Evolutionary conservation across 2,329 filamentous ascomycete genomes (phyloP).

Genomic region (Karstenula rhodostoma): DNA sequence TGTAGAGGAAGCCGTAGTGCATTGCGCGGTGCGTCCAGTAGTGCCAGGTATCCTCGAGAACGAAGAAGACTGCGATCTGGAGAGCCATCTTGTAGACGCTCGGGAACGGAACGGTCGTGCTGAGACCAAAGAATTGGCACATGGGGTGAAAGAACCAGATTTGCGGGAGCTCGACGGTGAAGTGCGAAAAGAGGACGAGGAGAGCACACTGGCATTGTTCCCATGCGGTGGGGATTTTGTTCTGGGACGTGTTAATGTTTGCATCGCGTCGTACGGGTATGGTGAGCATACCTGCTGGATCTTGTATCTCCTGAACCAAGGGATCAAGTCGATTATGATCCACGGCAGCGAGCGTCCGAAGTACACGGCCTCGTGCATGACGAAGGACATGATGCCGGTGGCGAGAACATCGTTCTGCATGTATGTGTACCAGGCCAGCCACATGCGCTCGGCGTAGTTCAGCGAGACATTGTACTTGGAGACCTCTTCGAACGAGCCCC

Average conservation of each 20-base stretch:
- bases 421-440: slow-evolving; percentile 96
- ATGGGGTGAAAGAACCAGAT: slow-evolving; percentile 99
- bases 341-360: slow-evolving; percentile 91
- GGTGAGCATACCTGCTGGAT: slow-evolving; percentile 75
- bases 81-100: slow-evolving; percentile 83
- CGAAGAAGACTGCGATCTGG: slow-evolving; percentile 93
- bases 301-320: slow-evolving; percentile 92
- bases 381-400: slow-evolving; percentile 96
- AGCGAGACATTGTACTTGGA: slow-evolving; percentile 82
- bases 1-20: slow-evolving; percentile 96
- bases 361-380: slow-evolving; percentile 93
- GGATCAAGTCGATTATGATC: slow-evolving; percentile 89
- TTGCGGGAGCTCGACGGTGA: slow-evolving; percentile 97
- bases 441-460: slow-evolving; percentile 85
- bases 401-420: slow-evolving; percentile 98
- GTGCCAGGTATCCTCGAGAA: slow-evolving; percentile 97
- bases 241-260: slow-evolving; percentile 51
- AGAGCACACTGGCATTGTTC: slow-evolving; percentile 96
- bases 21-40: slow-evolving; percentile 95
- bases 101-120: slow-evolving; percentile 89
- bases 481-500: slow-evolving; percentile 71
- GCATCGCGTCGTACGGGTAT: background rate
- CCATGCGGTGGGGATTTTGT: slow-evolving; percentile 88
- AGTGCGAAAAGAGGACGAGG: slow-evolving; percentile 92
- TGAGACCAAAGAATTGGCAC: slow-evolving; percentile 89